phyloP scores from a whole-genome alignment of 1,284 basidiomycete genomes.

The Naganishia sp. region DNA sequence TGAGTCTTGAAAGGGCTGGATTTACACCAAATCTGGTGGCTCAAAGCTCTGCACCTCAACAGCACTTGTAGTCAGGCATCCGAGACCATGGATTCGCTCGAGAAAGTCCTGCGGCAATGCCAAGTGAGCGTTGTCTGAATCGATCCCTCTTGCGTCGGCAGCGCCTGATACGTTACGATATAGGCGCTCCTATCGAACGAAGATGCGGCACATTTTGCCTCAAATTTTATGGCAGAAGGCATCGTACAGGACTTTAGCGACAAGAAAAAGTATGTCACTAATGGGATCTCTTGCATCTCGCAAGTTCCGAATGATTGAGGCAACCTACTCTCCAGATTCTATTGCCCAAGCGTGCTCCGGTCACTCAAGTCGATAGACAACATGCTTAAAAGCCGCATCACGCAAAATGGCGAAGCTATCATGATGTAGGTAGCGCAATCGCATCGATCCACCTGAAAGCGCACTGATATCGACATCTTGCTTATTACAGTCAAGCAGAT shows the following conservation, averaged over 20 bases:
- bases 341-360: constrained; percentile 87
- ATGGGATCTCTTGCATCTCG: constrained; percentile 30
- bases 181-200: neutral
- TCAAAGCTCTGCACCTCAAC: constrained; percentile 37
- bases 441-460: too few relatives aligned
- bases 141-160: too few relatives aligned
- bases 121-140: constrained; percentile 59
- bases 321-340: constrained; percentile 49
- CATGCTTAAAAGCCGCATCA: constrained; percentile 82
- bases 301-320: constrained; percentile 6
- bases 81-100: constrained; percentile 92
- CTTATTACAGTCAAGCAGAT: neutral
- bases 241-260: constrained; percentile 66
- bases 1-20: constrained; percentile 58
- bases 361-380: constrained; percentile 92
- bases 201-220: neutral
- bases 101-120: constrained; percentile 83
- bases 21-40: constrained; percentile 7
- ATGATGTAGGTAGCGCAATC: constrained; percentile 63
- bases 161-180: neutral
- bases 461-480: too few relatives aligned
- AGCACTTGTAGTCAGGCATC: constrained; percentile 72
- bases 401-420: constrained; percentile 91
- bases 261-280: constrained; percentile 71
- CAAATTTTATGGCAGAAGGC: neutral